Conservation (phyloP, 164 flowering plant species). For the Saururus chinensis region DNA sequence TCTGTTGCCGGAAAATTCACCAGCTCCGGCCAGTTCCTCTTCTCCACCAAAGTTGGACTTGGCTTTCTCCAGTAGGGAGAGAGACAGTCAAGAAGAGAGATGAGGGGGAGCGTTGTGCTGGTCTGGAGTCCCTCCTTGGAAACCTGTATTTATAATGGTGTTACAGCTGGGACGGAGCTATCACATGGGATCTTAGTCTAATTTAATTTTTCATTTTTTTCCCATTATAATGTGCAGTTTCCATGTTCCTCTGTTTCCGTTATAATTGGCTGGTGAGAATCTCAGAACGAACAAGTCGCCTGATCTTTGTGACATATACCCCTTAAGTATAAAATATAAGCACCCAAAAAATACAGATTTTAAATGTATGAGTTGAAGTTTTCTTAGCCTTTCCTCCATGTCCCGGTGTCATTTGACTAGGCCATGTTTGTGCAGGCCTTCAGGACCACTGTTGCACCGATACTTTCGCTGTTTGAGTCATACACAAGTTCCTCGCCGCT, state of each 20-base stretch:
- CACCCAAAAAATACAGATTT: not conserved
- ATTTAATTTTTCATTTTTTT: not conserved
- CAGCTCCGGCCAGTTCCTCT: slow-evolving; percentile 1
- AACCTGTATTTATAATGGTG: not conserved
- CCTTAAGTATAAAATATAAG: too few relatives aligned
- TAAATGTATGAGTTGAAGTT: not conserved
- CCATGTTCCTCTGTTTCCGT: not conserved
- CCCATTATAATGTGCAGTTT: not conserved
- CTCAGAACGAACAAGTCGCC: not conserved
- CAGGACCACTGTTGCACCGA: too few relatives aligned
- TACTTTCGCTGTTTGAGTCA: too few relatives aligned
- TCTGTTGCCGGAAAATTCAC: slow-evolving; percentile 2
- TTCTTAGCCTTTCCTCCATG: not conserved
- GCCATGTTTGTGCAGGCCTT: too few relatives aligned
- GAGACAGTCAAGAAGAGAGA: not conserved
- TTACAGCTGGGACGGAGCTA: not conserved
- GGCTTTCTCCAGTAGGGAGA: too few relatives aligned
- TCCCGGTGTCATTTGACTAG: not conserved
- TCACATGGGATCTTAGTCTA: not conserved
- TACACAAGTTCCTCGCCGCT: not conserved
- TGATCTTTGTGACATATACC: too few relatives aligned
- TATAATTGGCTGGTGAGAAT: not conserved
- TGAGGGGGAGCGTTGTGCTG: not conserved
- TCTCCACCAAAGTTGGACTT: not conserved
- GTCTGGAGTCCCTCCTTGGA: not conserved